Percentiles rank a stretch among this genome's conserved stretches.
These are phyloP conservation scores for Paralagenidium karlingii DNA, from an alignment of 352 stramenopile species.

Conservation along the genomic window DNA sequence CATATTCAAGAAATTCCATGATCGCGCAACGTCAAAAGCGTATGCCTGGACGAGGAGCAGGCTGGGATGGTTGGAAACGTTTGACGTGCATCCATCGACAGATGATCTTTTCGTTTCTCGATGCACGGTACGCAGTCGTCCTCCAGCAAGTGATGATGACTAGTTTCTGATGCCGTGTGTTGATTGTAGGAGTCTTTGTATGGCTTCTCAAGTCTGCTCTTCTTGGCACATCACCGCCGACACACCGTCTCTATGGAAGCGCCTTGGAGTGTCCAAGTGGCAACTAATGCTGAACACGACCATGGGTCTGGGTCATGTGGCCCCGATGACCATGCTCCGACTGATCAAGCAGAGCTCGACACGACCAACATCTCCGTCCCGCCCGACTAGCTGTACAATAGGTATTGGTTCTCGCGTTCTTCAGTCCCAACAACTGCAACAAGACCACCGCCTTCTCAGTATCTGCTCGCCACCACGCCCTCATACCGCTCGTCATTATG, in stretches of 20 bases:
- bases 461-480: too few species aligned
- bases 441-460: too few species aligned
- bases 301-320: constrained; percentile 23
- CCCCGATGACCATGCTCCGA: too few species aligned
- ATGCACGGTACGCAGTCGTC: neutral
- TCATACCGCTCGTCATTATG: too few species aligned
- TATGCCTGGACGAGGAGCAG: neutral
- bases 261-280: constrained; percentile 57
- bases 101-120: constrained; percentile 39
- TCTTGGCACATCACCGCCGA: constrained; percentile 66
- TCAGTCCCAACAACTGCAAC: too few species aligned
- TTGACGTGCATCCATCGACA: constrained; percentile 19
- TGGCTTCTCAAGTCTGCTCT: constrained; percentile 42
- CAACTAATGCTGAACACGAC: constrained; percentile 37
- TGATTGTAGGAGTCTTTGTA: constrained; percentile 40
- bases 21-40: constrained; percentile 3
- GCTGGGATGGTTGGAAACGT: neutral
- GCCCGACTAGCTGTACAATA: too few species aligned
- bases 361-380: too few species aligned
- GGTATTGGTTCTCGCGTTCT: too few species aligned
- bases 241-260: constrained; percentile 40
- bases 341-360: too few species aligned
- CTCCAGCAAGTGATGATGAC: neutral
- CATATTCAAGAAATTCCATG: constrained; percentile 19
- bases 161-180: neutral